phyloP scores from a whole-genome alignment of 352 stramenopile genomes.

The Pythium oligandrum region DNA sequence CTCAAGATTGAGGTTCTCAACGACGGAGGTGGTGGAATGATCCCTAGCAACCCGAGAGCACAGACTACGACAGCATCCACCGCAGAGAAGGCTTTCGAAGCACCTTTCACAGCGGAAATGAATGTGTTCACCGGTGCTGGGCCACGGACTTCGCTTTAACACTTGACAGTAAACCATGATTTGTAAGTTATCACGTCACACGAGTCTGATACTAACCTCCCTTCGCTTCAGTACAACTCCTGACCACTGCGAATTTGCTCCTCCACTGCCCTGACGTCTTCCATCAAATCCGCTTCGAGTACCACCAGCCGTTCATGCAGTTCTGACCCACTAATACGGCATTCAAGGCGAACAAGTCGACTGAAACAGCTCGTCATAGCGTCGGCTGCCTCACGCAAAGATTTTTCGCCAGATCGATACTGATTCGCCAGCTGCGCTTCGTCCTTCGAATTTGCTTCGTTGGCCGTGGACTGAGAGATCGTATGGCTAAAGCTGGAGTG shows the following conservation, averaged over 20 bases:
- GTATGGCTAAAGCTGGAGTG: too few species aligned
- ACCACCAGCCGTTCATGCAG: slow-evolving; percentile 45
- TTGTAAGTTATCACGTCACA: not conserved
- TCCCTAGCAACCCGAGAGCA: too few species aligned
- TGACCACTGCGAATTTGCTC: slow-evolving; percentile 25
- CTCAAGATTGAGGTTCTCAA: slow-evolving; percentile 57
- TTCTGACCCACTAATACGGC: slow-evolving; percentile 21
- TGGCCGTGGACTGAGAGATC: too few species aligned
- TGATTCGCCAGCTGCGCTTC: slow-evolving; percentile 23
- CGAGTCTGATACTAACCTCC: not conserved
- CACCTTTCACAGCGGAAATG: slow-evolving; percentile 56
- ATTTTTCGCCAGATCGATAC: slow-evolving; percentile 35
- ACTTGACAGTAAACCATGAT: not conserved
- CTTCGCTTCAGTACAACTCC: slow-evolving; percentile 4
- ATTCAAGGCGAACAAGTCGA: slow-evolving; percentile 64
- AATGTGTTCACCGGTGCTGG: slow-evolving; percentile 47
- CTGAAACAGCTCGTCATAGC: slow-evolving; percentile 45
- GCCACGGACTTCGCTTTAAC: slow-evolving; percentile 37
- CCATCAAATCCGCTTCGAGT: slow-evolving; percentile 61
- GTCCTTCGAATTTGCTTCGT: too few species aligned
- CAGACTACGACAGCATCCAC: slow-evolving; percentile 1
- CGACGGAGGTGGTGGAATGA: slow-evolving; percentile 4
- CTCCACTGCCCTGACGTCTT: slow-evolving; percentile 47
- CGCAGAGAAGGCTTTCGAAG: slow-evolving; percentile 23
- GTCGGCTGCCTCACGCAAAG: slow-evolving; percentile 35